Evolutionary conservation across 1,284 basidiomycete genomes (phyloP).

Genomic region (Cryptococcus sp.): DNA sequence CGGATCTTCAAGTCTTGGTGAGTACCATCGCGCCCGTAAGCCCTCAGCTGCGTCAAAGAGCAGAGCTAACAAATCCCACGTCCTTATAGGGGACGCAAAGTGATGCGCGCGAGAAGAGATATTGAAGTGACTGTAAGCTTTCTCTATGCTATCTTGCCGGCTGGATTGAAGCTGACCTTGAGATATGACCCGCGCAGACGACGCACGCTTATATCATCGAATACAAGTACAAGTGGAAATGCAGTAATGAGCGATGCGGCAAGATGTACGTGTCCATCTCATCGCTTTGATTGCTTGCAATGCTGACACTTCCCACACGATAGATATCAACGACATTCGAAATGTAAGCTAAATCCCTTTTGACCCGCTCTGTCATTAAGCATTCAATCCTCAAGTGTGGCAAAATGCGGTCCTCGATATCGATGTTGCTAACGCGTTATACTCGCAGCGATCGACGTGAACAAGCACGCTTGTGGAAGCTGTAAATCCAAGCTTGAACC

Average conservation of each 20-base stretch:
- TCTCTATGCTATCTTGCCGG: background rate
- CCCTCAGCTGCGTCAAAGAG: background rate
- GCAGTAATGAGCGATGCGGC: constrained; percentile 35
- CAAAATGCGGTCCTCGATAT: too few species aligned
- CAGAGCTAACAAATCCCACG: background rate
- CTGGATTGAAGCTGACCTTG: background rate
- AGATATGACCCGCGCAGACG: constrained; percentile 28
- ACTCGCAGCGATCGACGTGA: constrained; percentile 40
- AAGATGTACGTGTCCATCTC: constrained; percentile 35
- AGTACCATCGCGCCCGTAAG: background rate
- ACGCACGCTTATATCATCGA: constrained; percentile 49
- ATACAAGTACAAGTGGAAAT: constrained; percentile 51
- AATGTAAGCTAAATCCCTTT: too few species aligned
- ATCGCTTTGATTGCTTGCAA: background rate
- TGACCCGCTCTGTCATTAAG: too few species aligned
- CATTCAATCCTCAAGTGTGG: background rate
- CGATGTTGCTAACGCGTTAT: background rate
- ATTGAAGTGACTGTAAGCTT: constrained; percentile 47
- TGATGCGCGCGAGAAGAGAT: constrained; percentile 44
- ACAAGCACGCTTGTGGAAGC: constrained; percentile 40
- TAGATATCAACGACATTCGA: constrained; percentile 46
- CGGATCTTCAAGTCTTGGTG: constrained; percentile 49
- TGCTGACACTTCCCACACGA: background rate
- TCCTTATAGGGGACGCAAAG: constrained; percentile 39
- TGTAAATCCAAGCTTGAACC: constrained; percentile 42